Conservation (phyloP, 768 basidiomycete species). For the Rubroboletus pulcherrimus region DNA sequence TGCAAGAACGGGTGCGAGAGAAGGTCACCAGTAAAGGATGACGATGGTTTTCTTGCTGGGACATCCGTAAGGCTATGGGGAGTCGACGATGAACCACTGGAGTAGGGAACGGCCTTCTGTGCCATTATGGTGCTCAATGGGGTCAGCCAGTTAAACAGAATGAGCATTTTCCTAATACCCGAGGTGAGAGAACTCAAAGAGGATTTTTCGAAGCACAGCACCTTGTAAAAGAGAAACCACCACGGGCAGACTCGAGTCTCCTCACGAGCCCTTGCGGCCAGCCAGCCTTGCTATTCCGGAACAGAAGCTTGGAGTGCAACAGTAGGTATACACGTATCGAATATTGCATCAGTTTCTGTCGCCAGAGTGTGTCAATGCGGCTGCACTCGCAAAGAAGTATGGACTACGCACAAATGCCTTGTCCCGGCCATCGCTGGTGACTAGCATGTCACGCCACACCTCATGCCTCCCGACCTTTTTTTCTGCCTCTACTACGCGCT, state of each 20-base stretch:
- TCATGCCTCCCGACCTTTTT: slow-evolving; percentile 56
- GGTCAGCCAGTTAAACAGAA: slow-evolving; percentile 82
- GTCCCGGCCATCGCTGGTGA: slow-evolving; percentile 76
- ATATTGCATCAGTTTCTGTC: slow-evolving; percentile 85
- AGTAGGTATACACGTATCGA: slow-evolving; percentile 70
- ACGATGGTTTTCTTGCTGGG: slow-evolving; percentile 1
- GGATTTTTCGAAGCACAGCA: slow-evolving; percentile 26
- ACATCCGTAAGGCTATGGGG: slow-evolving; percentile 22
- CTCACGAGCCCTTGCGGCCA: slow-evolving; percentile 58
- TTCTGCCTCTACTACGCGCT: slow-evolving; percentile 40
- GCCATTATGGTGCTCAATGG: slow-evolving; percentile 70
- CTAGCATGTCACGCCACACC: slow-evolving; percentile 76
- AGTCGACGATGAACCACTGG: slow-evolving; percentile 26
- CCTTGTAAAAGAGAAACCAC: slow-evolving; percentile 76
- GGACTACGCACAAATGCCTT: slow-evolving; percentile 70
- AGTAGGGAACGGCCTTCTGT: slow-evolving; percentile 64
- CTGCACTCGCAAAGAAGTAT: not conserved
- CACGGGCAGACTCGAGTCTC: slow-evolving; percentile 50
- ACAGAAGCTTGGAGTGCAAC: slow-evolving; percentile 56
- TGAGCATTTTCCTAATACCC: slow-evolving; percentile 61
- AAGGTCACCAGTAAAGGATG: slow-evolving; percentile 18
- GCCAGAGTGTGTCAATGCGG: not conserved
- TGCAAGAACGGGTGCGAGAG: slow-evolving; percentile 63
- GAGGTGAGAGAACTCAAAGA: slow-evolving; percentile 1
- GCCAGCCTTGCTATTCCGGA: slow-evolving; percentile 39